A percentile compares a stretch with the other conserved stretches of the same genome.
These are phyloP conservation scores for Arabidopsis hybrid DNA, from an alignment of 441 rosid genomes.

Conservation along the genomic window DNA sequence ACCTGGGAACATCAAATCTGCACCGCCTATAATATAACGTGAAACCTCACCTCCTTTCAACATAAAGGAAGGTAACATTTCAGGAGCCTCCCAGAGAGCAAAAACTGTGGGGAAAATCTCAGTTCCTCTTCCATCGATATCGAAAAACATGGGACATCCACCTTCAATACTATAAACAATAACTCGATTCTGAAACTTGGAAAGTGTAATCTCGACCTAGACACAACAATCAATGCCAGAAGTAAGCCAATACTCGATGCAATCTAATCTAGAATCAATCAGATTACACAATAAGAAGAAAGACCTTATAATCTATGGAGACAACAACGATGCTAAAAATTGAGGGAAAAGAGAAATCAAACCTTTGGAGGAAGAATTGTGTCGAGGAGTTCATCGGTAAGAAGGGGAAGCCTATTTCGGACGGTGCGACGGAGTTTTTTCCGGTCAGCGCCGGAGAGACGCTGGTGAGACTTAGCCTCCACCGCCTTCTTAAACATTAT, in stretches of 20 bases:
- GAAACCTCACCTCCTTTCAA: conserved; percentile 97
- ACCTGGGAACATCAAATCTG: conserved; percentile 99
- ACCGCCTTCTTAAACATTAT: conserved; percentile 92
- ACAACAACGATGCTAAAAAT: too few relatives aligned
- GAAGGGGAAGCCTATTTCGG: conserved; percentile 67
- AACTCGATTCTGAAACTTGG: conserved; percentile 86
- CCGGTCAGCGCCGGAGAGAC: conserved; percentile 95
- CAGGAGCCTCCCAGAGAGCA: conserved; percentile 93
- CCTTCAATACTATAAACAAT: conserved; percentile 81
- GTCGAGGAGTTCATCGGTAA: conserved; percentile 79
- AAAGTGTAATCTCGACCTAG: conserved; percentile 82
- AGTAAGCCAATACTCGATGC: conserved; percentile 8
- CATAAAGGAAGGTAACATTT: conserved; percentile 74
- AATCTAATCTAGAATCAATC: conserved; percentile 27
- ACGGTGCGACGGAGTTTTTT: conserved; percentile 82
- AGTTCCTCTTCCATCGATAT: conserved; percentile 86
- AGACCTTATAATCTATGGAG: too few relatives aligned
- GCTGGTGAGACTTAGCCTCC: conserved; percentile 88
- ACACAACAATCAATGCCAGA: conserved; percentile 18
- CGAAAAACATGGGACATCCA: conserved; percentile 84
- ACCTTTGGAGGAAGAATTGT: conserved; percentile 86
- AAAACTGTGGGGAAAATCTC: conserved; percentile 91
- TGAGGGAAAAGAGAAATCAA: neutral
- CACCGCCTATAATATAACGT: conserved; percentile 86
- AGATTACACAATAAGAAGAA: neutral